phyloP scores from a whole-genome alignment of 768 basidiomycete genomes.

The Psilocybe cubensis region DNA sequence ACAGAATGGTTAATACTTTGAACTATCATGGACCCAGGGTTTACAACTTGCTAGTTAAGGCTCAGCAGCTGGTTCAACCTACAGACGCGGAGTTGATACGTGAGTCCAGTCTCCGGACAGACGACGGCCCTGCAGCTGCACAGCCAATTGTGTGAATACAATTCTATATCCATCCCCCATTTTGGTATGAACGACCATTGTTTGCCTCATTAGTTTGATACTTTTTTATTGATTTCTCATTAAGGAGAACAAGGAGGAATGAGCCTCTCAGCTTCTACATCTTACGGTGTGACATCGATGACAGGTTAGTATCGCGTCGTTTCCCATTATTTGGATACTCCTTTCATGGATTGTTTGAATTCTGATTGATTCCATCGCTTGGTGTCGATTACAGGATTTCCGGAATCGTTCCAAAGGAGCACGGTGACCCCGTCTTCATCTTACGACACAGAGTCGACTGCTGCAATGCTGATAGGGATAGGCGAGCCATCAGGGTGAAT shows the following conservation, averaged over 20 bases:
- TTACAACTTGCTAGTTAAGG: too few species aligned
- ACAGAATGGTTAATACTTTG: background rate
- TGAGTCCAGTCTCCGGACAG: too few species aligned
- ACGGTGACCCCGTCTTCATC: conserved; percentile 7
- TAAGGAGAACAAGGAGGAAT: background rate
- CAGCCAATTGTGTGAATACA: background rate
- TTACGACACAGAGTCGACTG: background rate
- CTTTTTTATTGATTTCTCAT: background rate
- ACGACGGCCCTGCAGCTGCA: too few species aligned
- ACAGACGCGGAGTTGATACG: too few species aligned
- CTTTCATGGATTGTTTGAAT: too few species aligned
- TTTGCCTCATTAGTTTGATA: background rate
- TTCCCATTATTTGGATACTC: too few species aligned
- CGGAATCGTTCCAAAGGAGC: conserved; percentile 25
- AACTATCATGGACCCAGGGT: too few species aligned
- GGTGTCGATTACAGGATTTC: conserved; percentile 15
- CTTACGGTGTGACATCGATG: background rate
- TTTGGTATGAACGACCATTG: background rate
- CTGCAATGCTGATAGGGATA: too few species aligned
- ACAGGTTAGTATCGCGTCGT: background rate
- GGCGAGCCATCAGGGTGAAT: too few species aligned
- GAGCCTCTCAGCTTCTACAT: background rate
- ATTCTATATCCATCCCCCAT: background rate
- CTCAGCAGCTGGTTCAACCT: too few species aligned
- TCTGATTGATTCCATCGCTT: too few species aligned